Evolutionary conservation across 106 monocot genomes (phyloP).

Genomic region (Platanthera zijinensis): DNA sequence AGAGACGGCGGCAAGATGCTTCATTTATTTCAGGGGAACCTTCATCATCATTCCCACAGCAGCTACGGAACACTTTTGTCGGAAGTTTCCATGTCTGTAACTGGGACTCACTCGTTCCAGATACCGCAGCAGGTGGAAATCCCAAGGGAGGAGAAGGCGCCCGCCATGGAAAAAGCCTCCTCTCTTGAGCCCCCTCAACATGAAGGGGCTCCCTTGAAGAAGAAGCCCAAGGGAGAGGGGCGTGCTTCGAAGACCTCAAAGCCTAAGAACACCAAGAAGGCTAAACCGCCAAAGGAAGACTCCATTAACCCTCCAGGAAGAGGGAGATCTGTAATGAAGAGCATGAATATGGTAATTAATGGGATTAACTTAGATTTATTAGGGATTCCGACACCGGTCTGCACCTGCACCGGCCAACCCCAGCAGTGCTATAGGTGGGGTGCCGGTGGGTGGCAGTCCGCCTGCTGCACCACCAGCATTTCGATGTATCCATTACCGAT

Average conservation of each 20-base stretch:
- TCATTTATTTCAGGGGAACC: conserved; percentile 30
- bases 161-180: conserved; percentile 4
- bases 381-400: conserved; percentile 45
- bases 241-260: conserved; percentile 35
- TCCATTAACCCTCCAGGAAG: conserved; percentile 5
- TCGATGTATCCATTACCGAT: conserved; percentile 42
- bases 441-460: conserved; percentile 52
- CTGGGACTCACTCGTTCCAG: conserved; percentile 26
- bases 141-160: conserved; percentile 17
- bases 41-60: conserved; percentile 11
- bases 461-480: conserved; percentile 43
- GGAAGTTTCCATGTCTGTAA: conserved; percentile 9
- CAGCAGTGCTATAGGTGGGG: conserved; percentile 57
- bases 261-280: conserved; percentile 60
- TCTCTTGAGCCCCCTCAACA: background rate
- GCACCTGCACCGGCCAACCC: conserved; percentile 36
- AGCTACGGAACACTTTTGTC: conserved; percentile 7
- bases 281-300: conserved; percentile 16
- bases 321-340: conserved; percentile 32
- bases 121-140: conserved; percentile 29
- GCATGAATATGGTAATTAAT: conserved; percentile 35
- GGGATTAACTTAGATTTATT: conserved; percentile 50
- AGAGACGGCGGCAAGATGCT: conserved; percentile 33
- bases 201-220: conserved; percentile 34
- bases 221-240: conserved; percentile 26